Evolutionary conservation across 768 basidiomycete species (phyloP).

Genomic region (Hydnomerulius pinastri): DNA sequence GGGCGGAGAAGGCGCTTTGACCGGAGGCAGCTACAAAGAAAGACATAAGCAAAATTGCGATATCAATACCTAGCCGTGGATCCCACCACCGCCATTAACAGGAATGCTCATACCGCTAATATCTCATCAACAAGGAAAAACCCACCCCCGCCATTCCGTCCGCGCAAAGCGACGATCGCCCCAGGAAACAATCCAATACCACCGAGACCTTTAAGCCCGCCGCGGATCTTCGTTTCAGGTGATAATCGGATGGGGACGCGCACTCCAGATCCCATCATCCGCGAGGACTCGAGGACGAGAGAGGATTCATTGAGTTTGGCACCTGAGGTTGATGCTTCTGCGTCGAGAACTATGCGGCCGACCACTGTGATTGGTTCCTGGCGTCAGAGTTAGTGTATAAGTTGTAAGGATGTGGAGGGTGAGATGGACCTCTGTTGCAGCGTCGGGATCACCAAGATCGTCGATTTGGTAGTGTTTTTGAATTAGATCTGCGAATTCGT

Average conservation of each 20-base stretch:
- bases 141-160: conserved; percentile 88
- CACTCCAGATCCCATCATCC: conserved; percentile 66
- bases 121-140: conserved; percentile 85
- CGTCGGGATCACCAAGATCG: conserved; percentile 80
- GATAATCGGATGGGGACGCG: conserved; percentile 75
- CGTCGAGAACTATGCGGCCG: conserved; percentile 73
- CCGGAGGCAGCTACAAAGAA: conserved; percentile 60
- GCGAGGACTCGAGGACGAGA: conserved; percentile 81
- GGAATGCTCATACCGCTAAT: conserved; percentile 58
- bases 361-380: conserved; percentile 70
- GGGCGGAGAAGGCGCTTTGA: conserved; percentile 46
- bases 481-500: conserved; percentile 79
- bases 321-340: conserved; percentile 54
- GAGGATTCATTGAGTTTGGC: conserved; percentile 75
- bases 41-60: background rate
- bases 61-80: no score
- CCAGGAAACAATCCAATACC: conserved; percentile 86
- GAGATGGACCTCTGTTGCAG: conserved; percentile 49
- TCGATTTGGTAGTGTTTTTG: conserved; percentile 64
- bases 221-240: conserved; percentile 62
- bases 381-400: conserved; percentile 1
- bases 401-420: background rate
- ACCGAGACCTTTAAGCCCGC: conserved; percentile 58
- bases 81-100: no score
- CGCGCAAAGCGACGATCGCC: conserved; percentile 80